phyloP scores from a whole-genome alignment of 2,329 filamentous ascomycete species.

The Exophiala oligosperma region DNA sequence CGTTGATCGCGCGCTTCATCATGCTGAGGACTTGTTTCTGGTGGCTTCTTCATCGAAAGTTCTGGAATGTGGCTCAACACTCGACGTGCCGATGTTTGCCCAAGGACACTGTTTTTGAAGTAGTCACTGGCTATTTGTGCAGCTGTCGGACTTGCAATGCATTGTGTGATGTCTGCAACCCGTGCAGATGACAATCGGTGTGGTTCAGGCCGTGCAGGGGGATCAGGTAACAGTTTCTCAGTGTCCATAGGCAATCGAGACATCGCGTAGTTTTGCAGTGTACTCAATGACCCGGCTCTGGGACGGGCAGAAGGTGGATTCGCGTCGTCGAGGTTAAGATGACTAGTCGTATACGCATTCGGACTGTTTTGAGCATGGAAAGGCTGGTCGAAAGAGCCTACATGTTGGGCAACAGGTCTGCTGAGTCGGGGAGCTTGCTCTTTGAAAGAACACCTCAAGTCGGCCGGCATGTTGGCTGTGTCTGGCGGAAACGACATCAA shows the following conservation, averaged over 20 bases:
- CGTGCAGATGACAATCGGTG: conserved; percentile 3
- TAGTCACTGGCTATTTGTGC: conserved; percentile 21
- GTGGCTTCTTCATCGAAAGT: conserved; percentile 5
- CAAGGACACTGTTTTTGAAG: conserved; percentile 18
- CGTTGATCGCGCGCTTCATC: conserved; percentile 1
- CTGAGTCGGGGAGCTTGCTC: conserved; percentile 9
- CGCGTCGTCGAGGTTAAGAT: not conserved
- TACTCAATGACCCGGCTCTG: conserved; percentile 17
- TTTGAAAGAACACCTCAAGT: conserved; percentile 17
- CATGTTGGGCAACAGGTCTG: conserved; percentile 2
- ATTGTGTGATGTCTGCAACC: conserved; percentile 9
- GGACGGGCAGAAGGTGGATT: not conserved
- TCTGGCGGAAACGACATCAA: conserved; percentile 12
- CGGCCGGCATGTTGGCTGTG: not conserved
- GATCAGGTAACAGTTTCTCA: conserved; percentile 16
- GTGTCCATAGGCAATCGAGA: conserved; percentile 7
- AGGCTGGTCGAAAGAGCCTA: not conserved
- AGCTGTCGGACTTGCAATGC: conserved; percentile 16
- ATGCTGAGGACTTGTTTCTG: not conserved
- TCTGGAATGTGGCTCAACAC: conserved; percentile 25
- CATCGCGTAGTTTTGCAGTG: conserved; percentile 5
- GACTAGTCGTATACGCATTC: conserved; percentile 6
- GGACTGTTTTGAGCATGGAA: conserved; percentile 3
- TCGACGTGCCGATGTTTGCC: conserved; percentile 18
- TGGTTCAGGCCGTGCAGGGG: conserved; percentile 2